phyloP scores from a whole-genome alignment of 129 eudicot genomes.

The Tagetes erecta region DNA sequence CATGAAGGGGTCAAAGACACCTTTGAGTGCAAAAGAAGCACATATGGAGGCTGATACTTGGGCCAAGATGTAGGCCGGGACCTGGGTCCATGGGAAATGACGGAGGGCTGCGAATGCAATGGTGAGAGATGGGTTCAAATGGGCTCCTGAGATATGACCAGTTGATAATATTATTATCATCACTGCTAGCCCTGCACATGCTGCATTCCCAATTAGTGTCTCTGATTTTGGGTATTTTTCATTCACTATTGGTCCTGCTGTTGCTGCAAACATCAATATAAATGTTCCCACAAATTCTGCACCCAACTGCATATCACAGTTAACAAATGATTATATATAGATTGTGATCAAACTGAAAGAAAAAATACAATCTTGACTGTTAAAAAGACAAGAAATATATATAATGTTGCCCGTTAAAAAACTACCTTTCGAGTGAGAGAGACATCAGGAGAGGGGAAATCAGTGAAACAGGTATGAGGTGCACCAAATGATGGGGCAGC shows the following conservation, averaged over 20 bases:
- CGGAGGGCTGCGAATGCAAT: constrained; percentile 79
- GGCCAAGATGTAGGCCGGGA: constrained; percentile 75
- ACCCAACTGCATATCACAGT: constrained; percentile 51
- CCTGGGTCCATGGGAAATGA: constrained; percentile 89
- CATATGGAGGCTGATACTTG: constrained; percentile 81
- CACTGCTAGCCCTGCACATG: constrained; percentile 85
- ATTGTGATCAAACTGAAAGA: background rate
- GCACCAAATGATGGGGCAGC: constrained; percentile 54
- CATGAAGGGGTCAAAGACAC: constrained; percentile 69
- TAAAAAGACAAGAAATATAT: background rate
- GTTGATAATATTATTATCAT: constrained; percentile 73
- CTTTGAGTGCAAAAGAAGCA: constrained; percentile 84
- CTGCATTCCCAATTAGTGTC: constrained; percentile 79
- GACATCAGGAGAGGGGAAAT: constrained; percentile 67
- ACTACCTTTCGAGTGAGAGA: constrained; percentile 83
- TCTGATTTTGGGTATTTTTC: constrained; percentile 65
- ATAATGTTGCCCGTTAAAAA: background rate
- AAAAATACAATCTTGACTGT: background rate
- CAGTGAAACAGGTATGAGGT: constrained; percentile 63
- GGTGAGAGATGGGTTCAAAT: constrained; percentile 82
- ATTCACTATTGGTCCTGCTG: constrained; percentile 90
- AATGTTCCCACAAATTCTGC: constrained; percentile 95
- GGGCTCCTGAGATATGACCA: constrained; percentile 93
- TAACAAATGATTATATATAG: background rate
- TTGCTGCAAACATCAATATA: constrained; percentile 77